Percentiles rank a stretch among this genome's conserved stretches.
Evolutionary conservation across 352 stramenopile genomes (phyloP).

Genomic region (Pelagophyceae sp.): DNA sequence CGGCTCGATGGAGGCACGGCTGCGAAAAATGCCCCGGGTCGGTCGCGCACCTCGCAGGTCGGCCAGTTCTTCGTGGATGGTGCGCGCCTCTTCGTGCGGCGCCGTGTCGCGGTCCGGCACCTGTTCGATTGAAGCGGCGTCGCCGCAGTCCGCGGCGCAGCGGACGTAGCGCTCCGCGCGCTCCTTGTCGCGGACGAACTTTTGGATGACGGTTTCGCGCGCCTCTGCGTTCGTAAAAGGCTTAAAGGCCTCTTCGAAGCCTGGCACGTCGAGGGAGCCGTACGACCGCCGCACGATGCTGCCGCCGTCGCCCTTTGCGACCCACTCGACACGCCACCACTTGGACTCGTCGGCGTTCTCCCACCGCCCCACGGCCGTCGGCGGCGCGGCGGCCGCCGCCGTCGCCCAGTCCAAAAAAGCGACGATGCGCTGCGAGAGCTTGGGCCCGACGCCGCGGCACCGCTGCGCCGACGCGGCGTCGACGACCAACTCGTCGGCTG

Average conservation of each 20-base stretch:
- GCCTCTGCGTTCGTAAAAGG: neutral
- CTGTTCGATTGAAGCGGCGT: neutral
- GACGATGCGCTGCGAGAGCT: neutral
- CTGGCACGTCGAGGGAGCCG: neutral
- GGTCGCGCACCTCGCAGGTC: neutral
- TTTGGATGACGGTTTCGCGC: neutral
- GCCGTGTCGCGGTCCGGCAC: neutral
- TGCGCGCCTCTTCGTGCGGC: neutral
- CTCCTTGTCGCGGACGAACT: neutral
- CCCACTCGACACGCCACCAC: conserved; percentile 14
- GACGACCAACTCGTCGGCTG: neutral
- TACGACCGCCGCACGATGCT: neutral
- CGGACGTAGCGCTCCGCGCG: neutral
- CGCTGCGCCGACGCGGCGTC: neutral
- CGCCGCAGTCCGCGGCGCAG: neutral
- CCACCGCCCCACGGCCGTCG: neutral
- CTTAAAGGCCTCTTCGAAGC: conserved; percentile 11
- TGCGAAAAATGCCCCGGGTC: neutral
- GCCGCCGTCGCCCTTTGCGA: neutral
- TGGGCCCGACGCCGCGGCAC: neutral
- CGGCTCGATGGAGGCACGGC: no score
- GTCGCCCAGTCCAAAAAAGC: neutral
- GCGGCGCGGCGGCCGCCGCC: neutral
- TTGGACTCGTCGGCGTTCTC: neutral
- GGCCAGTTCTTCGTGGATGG: neutral